Conservation (phyloP, 352 stramenopile genomes). For the Blastocystis sp. region DNA sequence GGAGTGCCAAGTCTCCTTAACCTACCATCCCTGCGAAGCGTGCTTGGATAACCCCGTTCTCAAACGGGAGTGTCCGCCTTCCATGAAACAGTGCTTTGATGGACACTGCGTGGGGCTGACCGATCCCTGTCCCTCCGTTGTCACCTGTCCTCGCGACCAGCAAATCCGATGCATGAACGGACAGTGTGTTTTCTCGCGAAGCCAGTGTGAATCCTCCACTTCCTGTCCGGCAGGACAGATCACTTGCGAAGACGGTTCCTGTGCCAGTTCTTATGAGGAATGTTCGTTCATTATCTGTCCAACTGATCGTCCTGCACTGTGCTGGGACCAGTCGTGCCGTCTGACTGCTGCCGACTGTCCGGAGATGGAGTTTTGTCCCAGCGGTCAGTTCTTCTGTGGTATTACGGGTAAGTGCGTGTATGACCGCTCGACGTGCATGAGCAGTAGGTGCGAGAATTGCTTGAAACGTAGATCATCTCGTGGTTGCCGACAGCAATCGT, state of each 20-base stretch:
- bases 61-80: not conserved
- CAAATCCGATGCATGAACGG: slow-evolving; percentile 44
- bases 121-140: not conserved
- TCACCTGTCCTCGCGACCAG: not conserved
- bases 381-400: slow-evolving; percentile 16
- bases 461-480: not conserved
- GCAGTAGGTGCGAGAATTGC: not conserved
- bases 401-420: slow-evolving; percentile 30
- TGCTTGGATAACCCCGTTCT: not conserved
- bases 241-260: slow-evolving; percentile 37
- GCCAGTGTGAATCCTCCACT: not conserved
- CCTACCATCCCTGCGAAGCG: not conserved
- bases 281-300: slow-evolving; percentile 18
- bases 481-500: not conserved
- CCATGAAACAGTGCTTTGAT: slow-evolving; percentile 18
- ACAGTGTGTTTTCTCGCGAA: not conserved
- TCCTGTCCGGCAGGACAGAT: not conserved
- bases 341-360: not conserved
- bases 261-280: not conserved
- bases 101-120: slow-evolving; percentile 1
- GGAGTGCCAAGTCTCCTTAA: not conserved
- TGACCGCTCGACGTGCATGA: slow-evolving; percentile 11
- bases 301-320: not conserved
- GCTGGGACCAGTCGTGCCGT: slow-evolving; percentile 29
- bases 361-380: not conserved